Percentiles rank a stretch among this genome's conserved stretches.
These are phyloP conservation scores for Ricinus communis DNA, from an alignment of 345 rosid species.

Conservation along the genomic window DNA sequence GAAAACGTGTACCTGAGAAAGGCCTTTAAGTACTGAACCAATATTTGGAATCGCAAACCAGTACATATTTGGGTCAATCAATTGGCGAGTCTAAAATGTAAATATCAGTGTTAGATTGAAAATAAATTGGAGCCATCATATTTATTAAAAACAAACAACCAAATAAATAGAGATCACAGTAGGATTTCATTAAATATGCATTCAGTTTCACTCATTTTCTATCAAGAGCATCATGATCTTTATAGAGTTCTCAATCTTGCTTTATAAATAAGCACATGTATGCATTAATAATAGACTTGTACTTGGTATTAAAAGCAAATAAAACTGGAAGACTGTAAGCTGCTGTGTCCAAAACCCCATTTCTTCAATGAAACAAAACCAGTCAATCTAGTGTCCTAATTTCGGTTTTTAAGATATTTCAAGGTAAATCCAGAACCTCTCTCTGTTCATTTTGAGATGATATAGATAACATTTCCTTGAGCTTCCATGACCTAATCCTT, in stretches of 20 bases:
- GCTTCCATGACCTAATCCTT: background rate
- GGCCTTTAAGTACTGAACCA: constrained; percentile 79
- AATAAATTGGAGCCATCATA: background rate
- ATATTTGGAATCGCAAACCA: constrained; percentile 91
- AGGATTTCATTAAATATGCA: background rate
- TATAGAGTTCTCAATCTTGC: background rate
- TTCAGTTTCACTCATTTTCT: background rate
- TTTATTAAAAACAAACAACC: background rate
- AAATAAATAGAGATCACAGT: background rate
- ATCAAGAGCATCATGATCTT: background rate
- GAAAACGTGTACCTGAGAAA: constrained; percentile 59
- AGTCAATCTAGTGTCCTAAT: background rate
- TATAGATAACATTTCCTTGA: background rate
- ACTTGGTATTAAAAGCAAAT: background rate
- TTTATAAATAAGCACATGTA: background rate
- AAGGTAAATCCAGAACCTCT: background rate
- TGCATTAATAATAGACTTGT: background rate
- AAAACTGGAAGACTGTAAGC: background rate
- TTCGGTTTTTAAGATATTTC: background rate
- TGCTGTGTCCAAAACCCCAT: background rate
- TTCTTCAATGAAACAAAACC: background rate
- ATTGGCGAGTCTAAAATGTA: constrained; percentile 63
- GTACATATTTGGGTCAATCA: constrained; percentile 79
- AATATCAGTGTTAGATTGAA: constrained; percentile 15
- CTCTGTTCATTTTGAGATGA: background rate